These are phyloP conservation scores for Styphnolobium japonicum DNA, from an alignment of 306 rosid genomes.

Conservation along the genomic window DNA sequence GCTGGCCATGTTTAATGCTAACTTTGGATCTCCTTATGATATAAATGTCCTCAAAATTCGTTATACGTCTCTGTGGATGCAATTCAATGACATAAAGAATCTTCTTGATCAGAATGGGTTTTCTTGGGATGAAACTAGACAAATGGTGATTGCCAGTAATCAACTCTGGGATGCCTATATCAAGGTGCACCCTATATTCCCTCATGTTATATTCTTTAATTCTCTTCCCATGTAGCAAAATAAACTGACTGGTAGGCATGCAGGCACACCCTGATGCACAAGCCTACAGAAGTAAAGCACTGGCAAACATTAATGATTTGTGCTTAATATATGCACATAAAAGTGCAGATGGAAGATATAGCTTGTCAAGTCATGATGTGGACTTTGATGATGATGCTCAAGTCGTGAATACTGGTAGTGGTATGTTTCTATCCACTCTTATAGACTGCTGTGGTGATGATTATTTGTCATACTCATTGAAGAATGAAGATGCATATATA, in stretches of 20 bases:
- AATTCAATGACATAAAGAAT: constrained; percentile 47
- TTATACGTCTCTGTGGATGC: constrained; percentile 46
- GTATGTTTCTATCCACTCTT: constrained; percentile 35
- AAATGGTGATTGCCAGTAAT: constrained; percentile 46
- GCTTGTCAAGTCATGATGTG: constrained; percentile 62
- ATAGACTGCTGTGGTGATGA: constrained; percentile 5
- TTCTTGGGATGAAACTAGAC: constrained; percentile 49
- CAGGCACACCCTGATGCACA: constrained; percentile 55
- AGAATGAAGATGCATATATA: background rate
- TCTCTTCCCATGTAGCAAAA: background rate
- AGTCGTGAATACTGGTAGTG: constrained; percentile 39
- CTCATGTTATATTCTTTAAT: background rate
- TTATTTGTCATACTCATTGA: background rate
- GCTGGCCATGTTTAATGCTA: constrained; percentile 44
- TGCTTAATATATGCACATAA: constrained; percentile 59
- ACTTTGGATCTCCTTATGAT: constrained; percentile 43
- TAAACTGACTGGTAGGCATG: constrained; percentile 20
- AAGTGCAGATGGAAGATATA: constrained; percentile 60
- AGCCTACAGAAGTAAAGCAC: constrained; percentile 42
- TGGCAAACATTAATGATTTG: constrained; percentile 43
- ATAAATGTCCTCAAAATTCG: constrained; percentile 47
- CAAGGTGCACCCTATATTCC: constrained; percentile 33
- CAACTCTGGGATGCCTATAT: constrained; percentile 49
- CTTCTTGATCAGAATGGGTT: constrained; percentile 54
- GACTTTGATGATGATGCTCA: constrained; percentile 51